Base-by-base conservation (phyloP, 1,284 basidiomycete genomes). In the Sparassis latifolia region DNA sequence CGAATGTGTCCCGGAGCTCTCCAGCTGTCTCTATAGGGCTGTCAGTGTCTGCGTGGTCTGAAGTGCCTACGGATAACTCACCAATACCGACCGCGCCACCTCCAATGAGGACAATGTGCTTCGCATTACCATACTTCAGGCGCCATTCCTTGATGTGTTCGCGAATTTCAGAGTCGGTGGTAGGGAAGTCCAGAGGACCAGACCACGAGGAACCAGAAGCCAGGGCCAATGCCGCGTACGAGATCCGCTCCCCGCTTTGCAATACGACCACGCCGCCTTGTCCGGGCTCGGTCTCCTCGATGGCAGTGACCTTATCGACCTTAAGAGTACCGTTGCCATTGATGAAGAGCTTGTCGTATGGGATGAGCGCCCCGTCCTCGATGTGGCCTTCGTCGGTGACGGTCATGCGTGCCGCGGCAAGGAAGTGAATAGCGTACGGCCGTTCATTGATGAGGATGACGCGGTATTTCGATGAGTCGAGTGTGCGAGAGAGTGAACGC, bases 21-120 rank as follows among this genome's bases (percentile, higher is more conserved):
- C 79, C 79, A 2, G 79, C 73, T 30, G 80, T 66, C 62, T 84
- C 79, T 83, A 52, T 27, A 33, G n/a, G 12, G 3, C 37, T 10
- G 30, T 40, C 48, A 51, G n/a, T 27, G 27, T 12, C 38, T n/a
- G 43, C 9, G 31, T 37, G 29, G 27, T 12, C 45, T 27, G 44
- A 28, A 32, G 38, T 7, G n/a, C 29, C 6, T 2, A 7, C 5
- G 12, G 9, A 45, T 3, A 5, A 60, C 72, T 51, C 49, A 83
- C 83, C 84, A 45, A 77, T 63, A 5, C 80, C 82, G 30, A 85
- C 75, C 3, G 84, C 70, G 29, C 84, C 84, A 40, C 80, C 84
- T 32, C 84, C 84, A 6, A 72, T 77, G 35, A 86, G 64, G 3
- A 82, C 71, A 48, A 84, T 68, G 55, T 76, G 71, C 30, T 69